Evolutionary conservation across 768 basidiomycete species (phyloP).

Genomic region (Rubroboletus satanas): DNA sequence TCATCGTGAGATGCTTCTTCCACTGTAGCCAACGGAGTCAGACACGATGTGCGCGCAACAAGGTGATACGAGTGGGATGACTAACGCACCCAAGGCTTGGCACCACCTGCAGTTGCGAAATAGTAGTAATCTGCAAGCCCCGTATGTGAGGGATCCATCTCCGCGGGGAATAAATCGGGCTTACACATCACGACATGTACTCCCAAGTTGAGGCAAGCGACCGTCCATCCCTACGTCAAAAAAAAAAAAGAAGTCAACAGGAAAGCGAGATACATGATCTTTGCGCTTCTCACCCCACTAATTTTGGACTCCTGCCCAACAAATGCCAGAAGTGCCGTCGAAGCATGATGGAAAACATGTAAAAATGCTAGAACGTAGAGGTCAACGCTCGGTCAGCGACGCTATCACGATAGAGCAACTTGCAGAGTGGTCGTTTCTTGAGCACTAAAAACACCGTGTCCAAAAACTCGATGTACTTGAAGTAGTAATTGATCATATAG

Average conservation of each 20-base stretch:
- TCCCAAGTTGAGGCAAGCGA: conserved; percentile 78
- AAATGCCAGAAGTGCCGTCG: conserved; percentile 88
- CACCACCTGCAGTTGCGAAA: conserved; percentile 81
- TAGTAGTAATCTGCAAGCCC: conserved; percentile 87
- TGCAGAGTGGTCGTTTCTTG: conserved; percentile 95
- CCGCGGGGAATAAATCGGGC: conserved; percentile 27
- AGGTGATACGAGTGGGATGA: not conserved
- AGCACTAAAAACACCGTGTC: conserved; percentile 95
- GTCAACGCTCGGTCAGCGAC: not conserved
- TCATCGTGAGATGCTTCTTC: conserved; percentile 25
- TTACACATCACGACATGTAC: conserved; percentile 97
- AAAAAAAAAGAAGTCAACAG: not conserved
- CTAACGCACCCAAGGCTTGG: conserved; percentile 22
- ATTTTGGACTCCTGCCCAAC: conserved; percentile 87
- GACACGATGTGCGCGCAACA: not conserved
- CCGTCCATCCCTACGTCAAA: conserved; percentile 74
- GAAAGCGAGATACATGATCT: not conserved
- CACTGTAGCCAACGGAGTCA: conserved; percentile 12
- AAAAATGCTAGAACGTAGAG: conserved; percentile 64
- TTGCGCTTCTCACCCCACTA: conserved; percentile 55
- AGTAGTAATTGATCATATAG: conserved; percentile 97
- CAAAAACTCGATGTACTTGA: conserved; percentile 92
- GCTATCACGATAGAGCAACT: conserved; percentile 25
- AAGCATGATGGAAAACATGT: conserved; percentile 97
- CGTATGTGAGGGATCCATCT: not conserved